These are phyloP conservation scores for Fistulinella prunicolor DNA, from an alignment of 768 basidiomycete species.

Conservation along the genomic window DNA sequence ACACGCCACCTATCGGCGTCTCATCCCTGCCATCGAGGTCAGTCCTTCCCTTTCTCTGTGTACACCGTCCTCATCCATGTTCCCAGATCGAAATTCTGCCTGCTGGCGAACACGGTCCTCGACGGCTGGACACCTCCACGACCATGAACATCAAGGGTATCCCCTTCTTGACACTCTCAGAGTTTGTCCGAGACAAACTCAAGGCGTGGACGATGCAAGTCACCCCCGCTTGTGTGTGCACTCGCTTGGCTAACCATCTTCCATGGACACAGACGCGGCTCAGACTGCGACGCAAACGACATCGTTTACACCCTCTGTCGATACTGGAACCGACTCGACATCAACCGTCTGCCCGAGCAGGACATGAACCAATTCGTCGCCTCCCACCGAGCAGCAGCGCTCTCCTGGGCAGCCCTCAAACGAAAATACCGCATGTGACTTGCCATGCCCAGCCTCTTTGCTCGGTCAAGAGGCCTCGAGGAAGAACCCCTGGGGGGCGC, in stretches of 20 bases:
- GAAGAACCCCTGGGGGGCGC: too few relatives aligned
- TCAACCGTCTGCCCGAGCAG: conserved; percentile 81
- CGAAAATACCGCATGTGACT: conserved; percentile 64
- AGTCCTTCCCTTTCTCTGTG: conserved; percentile 12
- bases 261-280: conserved; percentile 54
- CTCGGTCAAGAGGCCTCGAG: neutral
- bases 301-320: conserved; percentile 67
- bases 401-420: conserved; percentile 73
- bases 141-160: conserved; percentile 66
- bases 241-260: conserved; percentile 17
- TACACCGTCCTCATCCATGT: conserved; percentile 4
- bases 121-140: conserved; percentile 63
- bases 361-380: conserved; percentile 79
- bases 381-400: conserved; percentile 54
- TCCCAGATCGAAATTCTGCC: conserved; percentile 77
- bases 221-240: neutral
- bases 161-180: conserved; percentile 81
- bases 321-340: conserved; percentile 81
- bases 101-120: conserved; percentile 79
- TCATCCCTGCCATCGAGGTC: conserved; percentile 77
- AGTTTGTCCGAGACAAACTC: conserved; percentile 83
- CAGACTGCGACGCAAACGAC: conserved; percentile 74
- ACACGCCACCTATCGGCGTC: conserved; percentile 69
- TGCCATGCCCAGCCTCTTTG: neutral
- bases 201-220: conserved; percentile 79